phyloP scores from a whole-genome alignment of 2,329 filamentous ascomycete genomes.

The Paecilomyces sp. region DNA sequence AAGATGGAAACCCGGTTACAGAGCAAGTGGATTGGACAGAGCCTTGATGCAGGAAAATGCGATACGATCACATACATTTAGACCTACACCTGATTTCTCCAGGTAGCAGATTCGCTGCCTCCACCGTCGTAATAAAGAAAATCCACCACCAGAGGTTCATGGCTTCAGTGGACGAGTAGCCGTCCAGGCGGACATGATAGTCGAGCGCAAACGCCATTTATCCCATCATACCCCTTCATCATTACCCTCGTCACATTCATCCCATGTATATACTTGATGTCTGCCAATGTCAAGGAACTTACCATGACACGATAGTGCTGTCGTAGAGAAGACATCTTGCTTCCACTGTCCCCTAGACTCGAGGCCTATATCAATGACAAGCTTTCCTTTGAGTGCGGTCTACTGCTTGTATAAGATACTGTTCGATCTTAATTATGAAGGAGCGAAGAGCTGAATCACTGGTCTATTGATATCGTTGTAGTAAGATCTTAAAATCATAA shows the following conservation, averaged over 20 bases:
- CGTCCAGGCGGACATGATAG: background rate
- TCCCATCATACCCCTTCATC: background rate
- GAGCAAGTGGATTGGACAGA: conserved; percentile 98
- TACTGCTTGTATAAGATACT: background rate
- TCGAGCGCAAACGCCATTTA: background rate
- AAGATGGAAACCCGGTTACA: conserved; percentile 64
- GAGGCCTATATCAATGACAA: too few species aligned
- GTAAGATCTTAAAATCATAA: background rate
- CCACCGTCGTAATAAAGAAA: background rate
- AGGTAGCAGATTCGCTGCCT: background rate
- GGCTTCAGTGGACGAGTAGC: background rate
- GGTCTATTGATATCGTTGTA: background rate
- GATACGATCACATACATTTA: background rate
- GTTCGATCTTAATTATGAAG: background rate
- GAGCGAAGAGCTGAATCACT: background rate
- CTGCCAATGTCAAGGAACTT: background rate
- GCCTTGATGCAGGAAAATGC: conserved; percentile 34
- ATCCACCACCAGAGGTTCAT: background rate
- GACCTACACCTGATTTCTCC: conserved; percentile 1
- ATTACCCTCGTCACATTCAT: background rate
- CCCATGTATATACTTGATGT: background rate
- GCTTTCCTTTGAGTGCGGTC: too few species aligned
- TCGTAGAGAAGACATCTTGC: background rate
- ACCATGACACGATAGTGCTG: background rate
- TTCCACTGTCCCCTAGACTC: too few species aligned